Evolutionary conservation across 768 basidiomycete species (phyloP).

Genomic region (Cyclocybe aegerita): DNA sequence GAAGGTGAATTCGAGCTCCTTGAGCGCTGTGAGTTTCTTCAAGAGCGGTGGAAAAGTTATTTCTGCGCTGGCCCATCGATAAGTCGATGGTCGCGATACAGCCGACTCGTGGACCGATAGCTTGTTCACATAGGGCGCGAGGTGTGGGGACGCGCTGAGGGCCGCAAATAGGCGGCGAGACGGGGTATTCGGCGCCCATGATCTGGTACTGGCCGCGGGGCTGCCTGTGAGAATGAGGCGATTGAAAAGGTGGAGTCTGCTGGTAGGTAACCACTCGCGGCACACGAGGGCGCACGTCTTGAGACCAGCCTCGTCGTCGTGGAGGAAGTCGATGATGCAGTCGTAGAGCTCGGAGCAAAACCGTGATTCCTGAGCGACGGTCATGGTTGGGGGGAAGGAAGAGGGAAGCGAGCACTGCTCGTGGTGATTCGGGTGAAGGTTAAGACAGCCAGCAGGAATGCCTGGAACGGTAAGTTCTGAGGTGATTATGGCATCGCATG

Average conservation of each 20-base stretch:
- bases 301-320: conserved; percentile 21
- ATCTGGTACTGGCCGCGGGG: conserved; percentile 4
- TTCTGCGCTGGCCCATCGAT: conserved; percentile 21
- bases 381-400: conserved; percentile 2
- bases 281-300: conserved; percentile 24
- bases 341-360: conserved; percentile 23
- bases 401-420: not conserved
- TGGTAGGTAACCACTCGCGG: conserved; percentile 23
- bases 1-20: conserved; percentile 19
- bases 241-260: conserved; percentile 23
- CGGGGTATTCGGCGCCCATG: conserved; percentile 16
- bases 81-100: conserved; percentile 13
- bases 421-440: no score
- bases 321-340: conserved; percentile 27
- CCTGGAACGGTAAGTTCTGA: no score
- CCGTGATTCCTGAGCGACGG: conserved; percentile 7
- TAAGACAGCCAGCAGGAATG: no score
- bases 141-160: conserved; percentile 16
- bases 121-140: conserved; percentile 21
- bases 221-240: conserved; percentile 17
- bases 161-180: conserved; percentile 19
- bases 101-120: conserved; percentile 14
- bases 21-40: conserved; percentile 13
- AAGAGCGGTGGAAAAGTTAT: conserved; percentile 21
- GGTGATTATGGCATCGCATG: no score